Base-by-base conservation (phyloP, 768 basidiomycete species). In the Xerocomellus dryophilus region DNA sequence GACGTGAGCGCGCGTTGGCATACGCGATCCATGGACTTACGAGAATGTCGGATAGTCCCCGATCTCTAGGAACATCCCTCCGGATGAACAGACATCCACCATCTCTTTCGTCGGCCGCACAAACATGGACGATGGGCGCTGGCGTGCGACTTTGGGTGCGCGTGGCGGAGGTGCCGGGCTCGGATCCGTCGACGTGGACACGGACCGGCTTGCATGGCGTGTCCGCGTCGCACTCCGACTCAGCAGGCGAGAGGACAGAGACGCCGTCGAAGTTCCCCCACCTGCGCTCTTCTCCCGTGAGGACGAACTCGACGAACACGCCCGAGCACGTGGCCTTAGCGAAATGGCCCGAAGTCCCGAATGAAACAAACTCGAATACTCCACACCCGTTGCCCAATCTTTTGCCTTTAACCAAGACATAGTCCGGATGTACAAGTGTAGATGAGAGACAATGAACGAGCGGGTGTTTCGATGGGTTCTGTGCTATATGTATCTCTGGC, bases 351-450 rank as follows among this genome's bases (percentile, higher is more conserved):
- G 62, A 9, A 73, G 60, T 12, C 72, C 72, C 11, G 72, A 74
- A 45, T 71, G 64, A 50, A 73, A 73, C 44, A 73, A 39, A 34
- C 42, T 71, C 14, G 72, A 73, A 52, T 73, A 73, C 47, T 69
- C 68, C 21, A 66, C 53, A 5, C 66, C 69, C 0, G 61, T 61
- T 36, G 51, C 54, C 69, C 60, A 69, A 40, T 69, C 68, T 31
- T 56, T 71, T 10, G 54, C 63, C 29, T 66, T 66, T 27, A 70
- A 44, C 68, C 67, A 69, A 53, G 70, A 69, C 69, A 69, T 71
- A 0, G 20, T 3, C 1, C 27, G 29, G 11, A 34, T 15, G 32
- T 43, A 44, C 23, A 18, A 34, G 25, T 2, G 36, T 27, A 38
- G 40, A 50, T 35, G 53, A 23, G 40, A 52, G 10, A 25, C 14